Percentiles rank a stretch among this genome's conserved stretches.
Evolutionary conservation across 768 basidiomycete genomes (phyloP).

Genomic region (Cystobasidium tubakii): DNA sequence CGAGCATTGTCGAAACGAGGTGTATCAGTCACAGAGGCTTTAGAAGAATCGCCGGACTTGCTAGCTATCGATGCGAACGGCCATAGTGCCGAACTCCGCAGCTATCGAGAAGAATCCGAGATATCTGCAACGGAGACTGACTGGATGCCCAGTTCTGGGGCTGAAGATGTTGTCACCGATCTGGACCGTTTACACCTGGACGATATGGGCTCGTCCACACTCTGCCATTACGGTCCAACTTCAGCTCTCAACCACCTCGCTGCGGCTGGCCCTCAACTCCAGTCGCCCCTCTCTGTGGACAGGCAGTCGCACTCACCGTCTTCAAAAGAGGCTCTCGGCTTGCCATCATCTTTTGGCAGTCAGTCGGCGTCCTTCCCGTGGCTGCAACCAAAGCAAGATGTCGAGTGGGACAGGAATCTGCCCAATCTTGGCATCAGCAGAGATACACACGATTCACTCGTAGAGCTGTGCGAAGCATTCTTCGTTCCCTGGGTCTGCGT

Average conservation of each 20-base stretch:
- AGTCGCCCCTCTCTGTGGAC: constrained; percentile 8
- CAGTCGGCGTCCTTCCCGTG: background rate
- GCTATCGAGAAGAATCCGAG: background rate
- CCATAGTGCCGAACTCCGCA: background rate
- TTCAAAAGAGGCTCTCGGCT: background rate
- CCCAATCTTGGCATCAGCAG: constrained; percentile 12
- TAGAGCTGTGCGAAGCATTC: constrained; percentile 25
- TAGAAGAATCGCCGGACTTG: background rate
- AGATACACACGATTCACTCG: constrained; percentile 4
- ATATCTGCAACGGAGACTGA: background rate
- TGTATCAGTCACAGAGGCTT: constrained; percentile 9
- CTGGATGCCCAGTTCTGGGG: background rate
- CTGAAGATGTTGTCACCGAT: background rate
- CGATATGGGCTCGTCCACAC: background rate
- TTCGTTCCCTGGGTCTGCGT: constrained; percentile 16
- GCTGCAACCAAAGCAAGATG: constrained; percentile 23
- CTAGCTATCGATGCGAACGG: background rate
- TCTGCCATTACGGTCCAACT: constrained; percentile 1
- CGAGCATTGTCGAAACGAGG: constrained; percentile 6
- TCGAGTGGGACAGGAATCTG: constrained; percentile 9
- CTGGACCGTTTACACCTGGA: background rate
- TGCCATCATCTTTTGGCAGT: background rate
- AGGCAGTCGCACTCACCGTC: background rate
- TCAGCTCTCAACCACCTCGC: constrained; percentile 17
- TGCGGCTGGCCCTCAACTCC: background rate